A percentile compares a stretch with the other conserved stretches of the same genome.
phyloP scores from a whole-genome alignment of 2,329 filamentous ascomycete genomes.

The Colletotrichum viniferum region DNA sequence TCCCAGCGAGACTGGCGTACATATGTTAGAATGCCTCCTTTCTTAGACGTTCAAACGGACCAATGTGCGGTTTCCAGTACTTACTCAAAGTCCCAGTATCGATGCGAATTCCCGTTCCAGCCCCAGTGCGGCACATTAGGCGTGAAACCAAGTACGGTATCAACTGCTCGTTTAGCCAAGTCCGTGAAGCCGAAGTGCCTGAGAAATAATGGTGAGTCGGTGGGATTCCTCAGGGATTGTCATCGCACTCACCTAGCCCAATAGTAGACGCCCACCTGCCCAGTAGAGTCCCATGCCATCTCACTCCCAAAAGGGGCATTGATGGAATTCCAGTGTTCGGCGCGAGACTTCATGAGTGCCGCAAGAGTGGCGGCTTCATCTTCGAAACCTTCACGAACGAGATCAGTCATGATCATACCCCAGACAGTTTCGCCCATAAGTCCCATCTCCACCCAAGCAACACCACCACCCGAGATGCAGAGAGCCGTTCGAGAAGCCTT shows the following conservation, averaged over 20 bases:
- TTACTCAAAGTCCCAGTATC: slow-evolving; percentile 59
- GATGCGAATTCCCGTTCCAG: slow-evolving; percentile 64
- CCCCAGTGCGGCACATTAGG: slow-evolving; percentile 65
- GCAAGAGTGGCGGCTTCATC: slow-evolving; percentile 38
- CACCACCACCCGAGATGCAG: slow-evolving; percentile 39
- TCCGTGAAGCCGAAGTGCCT: slow-evolving; percentile 52
- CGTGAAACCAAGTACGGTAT: slow-evolving; percentile 60
- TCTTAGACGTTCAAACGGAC: slow-evolving; percentile 30
- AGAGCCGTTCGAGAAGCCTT: slow-evolving; percentile 57
- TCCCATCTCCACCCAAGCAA: slow-evolving; percentile 44
- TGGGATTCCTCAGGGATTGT: not conserved
- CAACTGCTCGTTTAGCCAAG: slow-evolving; percentile 53
- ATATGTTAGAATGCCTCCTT: not conserved
- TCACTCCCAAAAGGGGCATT: slow-evolving; percentile 63
- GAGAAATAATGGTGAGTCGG: not conserved
- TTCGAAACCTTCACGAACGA: slow-evolving; percentile 46
- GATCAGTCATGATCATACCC: slow-evolving; percentile 54
- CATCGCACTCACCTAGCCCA: slow-evolving; percentile 50
- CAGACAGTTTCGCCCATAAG: slow-evolving; percentile 66
- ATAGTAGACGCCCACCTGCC: slow-evolving; percentile 65
- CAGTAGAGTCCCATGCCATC: slow-evolving; percentile 67
- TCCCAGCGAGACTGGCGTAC: not conserved
- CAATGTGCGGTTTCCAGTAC: slow-evolving; percentile 40
- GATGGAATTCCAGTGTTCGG: slow-evolving; percentile 52
- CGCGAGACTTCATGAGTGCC: slow-evolving; percentile 51